phyloP scores from a whole-genome alignment of 306 rosid species.

The Heteromeles arbutifolia region DNA sequence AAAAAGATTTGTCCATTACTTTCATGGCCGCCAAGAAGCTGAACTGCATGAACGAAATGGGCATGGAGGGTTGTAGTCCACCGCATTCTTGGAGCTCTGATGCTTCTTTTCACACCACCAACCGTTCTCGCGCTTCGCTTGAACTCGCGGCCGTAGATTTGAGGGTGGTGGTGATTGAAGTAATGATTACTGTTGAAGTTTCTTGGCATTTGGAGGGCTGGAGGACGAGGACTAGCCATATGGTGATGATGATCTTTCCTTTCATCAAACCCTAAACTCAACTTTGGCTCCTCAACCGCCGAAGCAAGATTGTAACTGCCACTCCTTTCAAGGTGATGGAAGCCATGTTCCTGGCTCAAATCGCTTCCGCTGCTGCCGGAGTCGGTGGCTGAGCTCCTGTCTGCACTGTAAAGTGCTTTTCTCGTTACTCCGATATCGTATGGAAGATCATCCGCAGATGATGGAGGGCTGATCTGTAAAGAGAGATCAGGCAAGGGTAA shows the following conservation, averaged over 20 bases:
- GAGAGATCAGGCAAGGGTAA: conserved; percentile 58
- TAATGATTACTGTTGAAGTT: conserved; percentile 5
- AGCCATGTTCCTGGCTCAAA: conserved; percentile 58
- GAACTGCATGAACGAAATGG: conserved; percentile 84
- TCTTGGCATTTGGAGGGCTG: conserved; percentile 15
- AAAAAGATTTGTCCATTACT: conserved; percentile 33
- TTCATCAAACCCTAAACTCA: conserved; percentile 53
- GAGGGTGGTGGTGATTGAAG: conserved; percentile 32
- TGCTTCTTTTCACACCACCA: conserved; percentile 48
- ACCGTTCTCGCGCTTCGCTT: conserved; percentile 43
- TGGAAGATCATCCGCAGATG: conserved; percentile 7
- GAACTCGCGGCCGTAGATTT: conserved; percentile 56
- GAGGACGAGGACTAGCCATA: conserved; percentile 7
- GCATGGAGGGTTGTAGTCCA: conserved; percentile 95
- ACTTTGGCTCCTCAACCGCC: conserved; percentile 28
- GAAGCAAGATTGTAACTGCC: neutral
- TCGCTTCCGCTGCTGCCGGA: conserved; percentile 74
- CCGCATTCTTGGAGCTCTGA: conserved; percentile 91
- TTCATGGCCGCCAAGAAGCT: conserved; percentile 94
- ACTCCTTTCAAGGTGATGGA: conserved; percentile 6
- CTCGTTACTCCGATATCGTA: conserved; percentile 14
- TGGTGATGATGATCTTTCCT: conserved; percentile 6
- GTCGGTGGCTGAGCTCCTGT: conserved; percentile 52
- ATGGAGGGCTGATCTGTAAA: conserved; percentile 70
- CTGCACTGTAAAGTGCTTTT: conserved; percentile 20